Conservation (phyloP, 108 stramenopile species). For the Cyclotella choctawhatcheeana region DNA sequence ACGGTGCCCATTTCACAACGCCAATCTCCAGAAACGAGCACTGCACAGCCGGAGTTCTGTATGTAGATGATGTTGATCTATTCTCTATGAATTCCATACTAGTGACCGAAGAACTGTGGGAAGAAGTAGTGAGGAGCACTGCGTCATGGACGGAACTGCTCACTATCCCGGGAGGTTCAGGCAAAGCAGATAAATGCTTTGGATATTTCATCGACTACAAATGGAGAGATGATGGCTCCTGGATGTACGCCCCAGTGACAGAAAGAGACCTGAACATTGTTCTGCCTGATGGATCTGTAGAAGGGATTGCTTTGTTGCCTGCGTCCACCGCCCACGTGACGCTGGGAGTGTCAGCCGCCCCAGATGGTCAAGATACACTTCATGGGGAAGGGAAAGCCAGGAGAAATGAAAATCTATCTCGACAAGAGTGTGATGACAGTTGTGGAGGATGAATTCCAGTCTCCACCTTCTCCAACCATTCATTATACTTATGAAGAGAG, state of each 20-base stretch:
- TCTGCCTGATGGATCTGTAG: background rate
- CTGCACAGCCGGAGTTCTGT: background rate
- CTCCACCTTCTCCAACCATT: too few relatives aligned
- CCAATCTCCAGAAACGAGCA: background rate
- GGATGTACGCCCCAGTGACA: background rate
- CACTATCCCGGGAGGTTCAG: background rate
- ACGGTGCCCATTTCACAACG: background rate
- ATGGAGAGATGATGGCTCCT: background rate
- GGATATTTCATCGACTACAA: background rate
- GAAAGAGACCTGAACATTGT: background rate
- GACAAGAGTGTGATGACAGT: too few relatives aligned
- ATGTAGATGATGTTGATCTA: constrained; percentile 8
- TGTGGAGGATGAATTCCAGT: too few relatives aligned
- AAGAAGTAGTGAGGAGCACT: background rate
- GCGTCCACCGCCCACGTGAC: background rate
- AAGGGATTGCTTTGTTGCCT: background rate
- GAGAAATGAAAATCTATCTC: background rate
- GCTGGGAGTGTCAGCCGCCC: background rate
- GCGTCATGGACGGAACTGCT: background rate
- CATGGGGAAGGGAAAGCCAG: background rate
- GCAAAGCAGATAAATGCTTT: constrained; percentile 1
- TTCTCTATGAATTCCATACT: background rate
- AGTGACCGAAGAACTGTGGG: background rate
- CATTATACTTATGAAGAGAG: too few relatives aligned
- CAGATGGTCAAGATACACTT: background rate